Percentiles rank a stretch among this genome's conserved stretches.
phyloP scores from a whole-genome alignment of 371 early-diverging fungal genomes.

The Mortierella sp. region DNA sequence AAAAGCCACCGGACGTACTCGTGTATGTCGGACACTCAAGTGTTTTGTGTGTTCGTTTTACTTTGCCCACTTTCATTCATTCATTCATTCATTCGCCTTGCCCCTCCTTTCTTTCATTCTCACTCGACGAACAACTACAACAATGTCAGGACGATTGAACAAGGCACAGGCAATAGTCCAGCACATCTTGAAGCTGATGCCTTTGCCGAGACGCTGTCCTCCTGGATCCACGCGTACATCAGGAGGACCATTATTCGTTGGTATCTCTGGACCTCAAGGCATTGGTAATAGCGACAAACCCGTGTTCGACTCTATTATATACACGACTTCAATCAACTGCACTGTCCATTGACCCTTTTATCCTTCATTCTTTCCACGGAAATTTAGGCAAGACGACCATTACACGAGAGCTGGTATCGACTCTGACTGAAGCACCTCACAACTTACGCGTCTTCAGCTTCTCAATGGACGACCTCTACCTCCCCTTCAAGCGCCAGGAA shows the following conservation, averaged over 20 bases:
- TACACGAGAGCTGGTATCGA: slow-evolving; percentile 62
- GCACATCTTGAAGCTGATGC: slow-evolving; percentile 42
- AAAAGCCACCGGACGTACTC: slow-evolving; percentile 7
- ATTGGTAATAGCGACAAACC: slow-evolving; percentile 60
- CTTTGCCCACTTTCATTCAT: background rate
- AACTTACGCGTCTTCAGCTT: slow-evolving; percentile 72
- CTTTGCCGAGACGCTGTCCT: slow-evolving; percentile 35
- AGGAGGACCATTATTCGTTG: slow-evolving; percentile 73
- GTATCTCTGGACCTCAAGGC: slow-evolving; percentile 86
- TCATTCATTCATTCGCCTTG: background rate
- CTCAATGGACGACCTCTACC: slow-evolving; percentile 93
- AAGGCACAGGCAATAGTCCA: slow-evolving; percentile 46
- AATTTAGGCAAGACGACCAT: slow-evolving; percentile 77
- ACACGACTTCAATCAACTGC: background rate
- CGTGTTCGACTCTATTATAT: background rate
- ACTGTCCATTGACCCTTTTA: background rate
- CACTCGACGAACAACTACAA: background rate
- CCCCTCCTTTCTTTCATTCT: slow-evolving; percentile 9
- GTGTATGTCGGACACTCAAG: background rate
- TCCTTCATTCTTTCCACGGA: background rate
- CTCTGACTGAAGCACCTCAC: slow-evolving; percentile 62
- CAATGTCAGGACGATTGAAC: slow-evolving; percentile 34
- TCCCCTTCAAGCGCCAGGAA: slow-evolving; percentile 75
- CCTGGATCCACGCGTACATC: slow-evolving; percentile 37
- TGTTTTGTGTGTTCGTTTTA: background rate